Percentiles rank a stretch among this genome's conserved stretches.
Conservation (phyloP, 495 filamentous ascomycete species). For the Glonium stellatum region DNA sequence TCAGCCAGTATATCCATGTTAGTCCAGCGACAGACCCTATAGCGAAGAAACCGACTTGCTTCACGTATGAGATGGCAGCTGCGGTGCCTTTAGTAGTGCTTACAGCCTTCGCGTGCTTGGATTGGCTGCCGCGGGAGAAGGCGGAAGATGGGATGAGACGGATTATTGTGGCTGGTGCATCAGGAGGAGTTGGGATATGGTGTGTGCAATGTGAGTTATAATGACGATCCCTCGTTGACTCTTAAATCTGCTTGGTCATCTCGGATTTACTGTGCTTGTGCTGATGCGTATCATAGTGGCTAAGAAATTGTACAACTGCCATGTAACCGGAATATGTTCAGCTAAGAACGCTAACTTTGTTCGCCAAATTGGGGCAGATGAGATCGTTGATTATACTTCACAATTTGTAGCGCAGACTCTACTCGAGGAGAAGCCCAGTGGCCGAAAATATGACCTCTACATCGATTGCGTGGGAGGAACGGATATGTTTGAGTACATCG, state of each 20-base stretch:
- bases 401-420: slow-evolving; percentile 19
- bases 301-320: slow-evolving; percentile 17
- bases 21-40: slow-evolving; percentile 7
- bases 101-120: slow-evolving; percentile 29
- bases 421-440: slow-evolving; percentile 2
- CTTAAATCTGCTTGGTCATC: slow-evolving; percentile 21
- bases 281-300: slow-evolving; percentile 11
- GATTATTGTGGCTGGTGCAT: slow-evolving; percentile 22
- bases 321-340: slow-evolving; percentile 24
- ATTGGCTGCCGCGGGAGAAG: slow-evolving; percentile 24
- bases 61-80: slow-evolving; percentile 29
- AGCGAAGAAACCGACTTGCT: slow-evolving; percentile 26
- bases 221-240: slow-evolving; percentile 23
- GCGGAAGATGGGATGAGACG: slow-evolving; percentile 17
- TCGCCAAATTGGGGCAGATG: slow-evolving; percentile 25
- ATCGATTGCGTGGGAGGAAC: slow-evolving; percentile 35
- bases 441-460: slow-evolving; percentile 27
- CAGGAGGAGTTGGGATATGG: slow-evolving; percentile 18
- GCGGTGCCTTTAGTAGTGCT: slow-evolving; percentile 30
- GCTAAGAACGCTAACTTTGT: slow-evolving; percentile 30
- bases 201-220: slow-evolving; percentile 16
- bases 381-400: slow-evolving; percentile 31
- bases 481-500: slow-evolving; percentile 15
- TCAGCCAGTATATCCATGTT: slow-evolving; percentile 21
- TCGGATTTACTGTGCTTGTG: not conserved